Evolutionary conservation across 352 stramenopile genomes (phyloP).

Genomic region (Pythium guiyangense): DNA sequence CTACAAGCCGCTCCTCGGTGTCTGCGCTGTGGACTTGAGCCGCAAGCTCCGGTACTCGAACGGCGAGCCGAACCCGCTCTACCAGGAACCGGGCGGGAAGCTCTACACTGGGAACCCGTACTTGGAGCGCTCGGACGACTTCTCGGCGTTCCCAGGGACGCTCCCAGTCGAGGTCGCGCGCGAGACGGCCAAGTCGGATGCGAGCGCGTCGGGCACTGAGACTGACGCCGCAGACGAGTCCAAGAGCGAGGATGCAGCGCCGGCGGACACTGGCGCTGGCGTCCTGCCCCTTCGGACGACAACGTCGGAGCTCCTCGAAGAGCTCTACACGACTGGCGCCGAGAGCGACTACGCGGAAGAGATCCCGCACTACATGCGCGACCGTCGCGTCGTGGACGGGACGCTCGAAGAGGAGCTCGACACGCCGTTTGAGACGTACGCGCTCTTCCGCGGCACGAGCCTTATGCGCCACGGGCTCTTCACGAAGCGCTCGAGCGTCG

Average conservation of each 20-base stretch:
- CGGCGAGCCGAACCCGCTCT: conserved; percentile 52
- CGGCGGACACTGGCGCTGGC: too few relatives aligned
- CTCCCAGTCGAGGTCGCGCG: conserved; percentile 17
- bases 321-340: conserved; percentile 13
- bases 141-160: conserved; percentile 52
- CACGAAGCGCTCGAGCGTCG: conserved; percentile 19
- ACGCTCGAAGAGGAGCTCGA: conserved; percentile 64
- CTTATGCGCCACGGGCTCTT: conserved; percentile 31
- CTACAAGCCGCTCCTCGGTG: conserved; percentile 74
- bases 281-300: too few relatives aligned
- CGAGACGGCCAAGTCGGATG: not conserved
- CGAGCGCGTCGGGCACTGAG: too few relatives aligned
- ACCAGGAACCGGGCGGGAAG: conserved; percentile 32
- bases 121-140: conserved; percentile 50
- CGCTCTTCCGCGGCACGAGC: conserved; percentile 57
- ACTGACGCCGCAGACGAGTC: conserved; percentile 9
- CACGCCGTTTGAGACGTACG: conserved; percentile 82
- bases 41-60: conserved; percentile 73
- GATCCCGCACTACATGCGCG: conserved; percentile 58
- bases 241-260: too few relatives aligned
- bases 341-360: conserved; percentile 60
- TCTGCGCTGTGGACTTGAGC: conserved; percentile 67
- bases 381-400: conserved; percentile 41
- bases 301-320: conserved; percentile 3
- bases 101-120: conserved; percentile 51